These are phyloP conservation scores for Coemansia reversa DNA, from an alignment of 192 early-diverging fungal species.

Conservation along the genomic window DNA sequence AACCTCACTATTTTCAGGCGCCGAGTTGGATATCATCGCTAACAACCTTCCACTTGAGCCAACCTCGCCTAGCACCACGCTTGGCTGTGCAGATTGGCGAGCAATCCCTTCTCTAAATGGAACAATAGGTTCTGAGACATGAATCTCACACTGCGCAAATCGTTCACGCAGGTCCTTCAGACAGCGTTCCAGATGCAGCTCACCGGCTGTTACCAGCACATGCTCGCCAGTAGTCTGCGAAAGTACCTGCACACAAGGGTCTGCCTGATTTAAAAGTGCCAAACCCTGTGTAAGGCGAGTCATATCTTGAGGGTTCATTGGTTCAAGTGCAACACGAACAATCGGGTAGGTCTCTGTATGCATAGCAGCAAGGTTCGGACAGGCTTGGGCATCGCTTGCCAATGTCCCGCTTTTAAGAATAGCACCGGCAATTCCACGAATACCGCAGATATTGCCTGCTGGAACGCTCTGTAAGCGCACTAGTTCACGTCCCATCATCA, in stretches of 20 bases:
- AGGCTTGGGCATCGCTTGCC: conserved; percentile 62
- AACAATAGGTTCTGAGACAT: conserved; percentile 92
- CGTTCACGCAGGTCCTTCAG: conserved; percentile 90
- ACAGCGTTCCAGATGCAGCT: conserved; percentile 95
- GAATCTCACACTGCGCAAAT: conserved; percentile 92
- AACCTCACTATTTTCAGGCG: background rate
- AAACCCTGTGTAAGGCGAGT: conserved; percentile 80
- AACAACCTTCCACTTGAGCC: conserved; percentile 39
- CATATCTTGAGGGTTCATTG: conserved; percentile 88
- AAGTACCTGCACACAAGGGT: conserved; percentile 90
- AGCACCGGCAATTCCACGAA: conserved; percentile 81
- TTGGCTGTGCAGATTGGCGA: conserved; percentile 39
- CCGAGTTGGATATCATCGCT: conserved; percentile 32
- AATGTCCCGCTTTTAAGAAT: conserved; percentile 96
- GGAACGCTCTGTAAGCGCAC: conserved; percentile 77
- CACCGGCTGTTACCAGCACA: conserved; percentile 94
- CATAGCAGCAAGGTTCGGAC: conserved; percentile 72
- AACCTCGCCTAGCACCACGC: conserved; percentile 36
- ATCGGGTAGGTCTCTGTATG: conserved; percentile 74
- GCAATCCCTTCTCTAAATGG: conserved; percentile 95
- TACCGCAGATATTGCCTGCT: conserved; percentile 96
- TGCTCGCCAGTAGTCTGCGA: conserved; percentile 95
- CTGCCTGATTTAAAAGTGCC: conserved; percentile 88
- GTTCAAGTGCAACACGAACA: conserved; percentile 94
- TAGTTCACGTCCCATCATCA: conserved; percentile 97